phyloP scores from a whole-genome alignment of 1,139 yeast species.

The Lipomyces yarrowii region DNA sequence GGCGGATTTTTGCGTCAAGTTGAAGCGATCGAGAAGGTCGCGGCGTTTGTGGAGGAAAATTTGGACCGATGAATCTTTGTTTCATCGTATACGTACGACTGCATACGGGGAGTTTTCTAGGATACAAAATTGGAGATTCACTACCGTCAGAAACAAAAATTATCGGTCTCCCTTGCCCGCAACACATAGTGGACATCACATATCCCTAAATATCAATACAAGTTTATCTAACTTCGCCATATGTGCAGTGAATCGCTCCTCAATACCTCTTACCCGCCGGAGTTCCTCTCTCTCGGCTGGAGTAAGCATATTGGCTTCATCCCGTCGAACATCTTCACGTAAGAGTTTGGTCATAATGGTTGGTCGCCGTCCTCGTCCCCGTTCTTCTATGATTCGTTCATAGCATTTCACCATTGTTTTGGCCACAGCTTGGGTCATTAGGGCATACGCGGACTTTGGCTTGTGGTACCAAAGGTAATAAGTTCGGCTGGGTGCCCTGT shows the following conservation, averaged over 20 bases:
- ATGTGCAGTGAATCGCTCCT: conserved; percentile 43
- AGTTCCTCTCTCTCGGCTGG: conserved; percentile 76
- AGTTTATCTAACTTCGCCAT: conserved; percentile 43
- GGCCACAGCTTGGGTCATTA: conserved; percentile 57
- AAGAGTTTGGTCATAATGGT: conserved; percentile 76
- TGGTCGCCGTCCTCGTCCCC: conserved; percentile 60
- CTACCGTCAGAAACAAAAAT: neutral
- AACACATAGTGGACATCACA: conserved; percentile 32
- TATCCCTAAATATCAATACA: conserved; percentile 47
- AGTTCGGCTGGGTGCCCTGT: conserved; percentile 88
- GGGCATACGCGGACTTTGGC: conserved; percentile 53
- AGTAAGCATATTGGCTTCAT: conserved; percentile 71
- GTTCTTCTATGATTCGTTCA: conserved; percentile 57
- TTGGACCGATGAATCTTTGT: neutral
- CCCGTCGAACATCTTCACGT: conserved; percentile 87
- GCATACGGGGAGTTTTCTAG: neutral
- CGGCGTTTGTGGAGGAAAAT: conserved; percentile 14
- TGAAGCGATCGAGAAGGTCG: conserved; percentile 15
- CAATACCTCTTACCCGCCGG: conserved; percentile 49
- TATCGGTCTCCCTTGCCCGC: neutral
- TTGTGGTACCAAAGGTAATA: conserved; percentile 79
- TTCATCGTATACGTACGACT: neutral
- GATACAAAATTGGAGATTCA: neutral
- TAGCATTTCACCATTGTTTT: conserved; percentile 70
- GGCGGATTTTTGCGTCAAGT: conserved; percentile 18